A percentile compares a stretch with the other conserved stretches of the same genome.
Evolutionary conservation across 208 protist species (phyloP).

Genomic region (Leishmania braziliensis): DNA sequence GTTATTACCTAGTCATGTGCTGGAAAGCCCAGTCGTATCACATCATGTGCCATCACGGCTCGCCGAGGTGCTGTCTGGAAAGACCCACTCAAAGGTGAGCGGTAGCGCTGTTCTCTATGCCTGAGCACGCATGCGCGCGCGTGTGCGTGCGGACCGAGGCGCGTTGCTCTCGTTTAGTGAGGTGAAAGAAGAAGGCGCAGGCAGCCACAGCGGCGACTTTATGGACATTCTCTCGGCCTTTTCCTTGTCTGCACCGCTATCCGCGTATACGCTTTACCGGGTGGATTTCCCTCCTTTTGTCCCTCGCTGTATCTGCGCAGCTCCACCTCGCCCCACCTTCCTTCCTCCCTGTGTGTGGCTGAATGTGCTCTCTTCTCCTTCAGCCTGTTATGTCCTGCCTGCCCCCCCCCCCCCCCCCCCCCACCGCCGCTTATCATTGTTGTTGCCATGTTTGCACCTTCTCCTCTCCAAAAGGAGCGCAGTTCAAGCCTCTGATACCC

Average conservation of each 20-base stretch:
- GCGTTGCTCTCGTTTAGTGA: not conserved
- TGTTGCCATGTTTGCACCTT: not conserved
- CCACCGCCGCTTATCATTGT: too few species aligned
- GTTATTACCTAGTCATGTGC: not conserved
- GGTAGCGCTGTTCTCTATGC: not conserved
- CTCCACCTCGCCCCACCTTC: not conserved
- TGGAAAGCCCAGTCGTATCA: not conserved
- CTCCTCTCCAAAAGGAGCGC: not conserved
- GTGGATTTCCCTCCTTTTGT: not conserved
- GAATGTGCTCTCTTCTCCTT: not conserved
- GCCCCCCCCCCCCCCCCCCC: too few species aligned
- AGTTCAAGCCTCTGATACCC: not conserved
- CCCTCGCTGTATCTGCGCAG: not conserved
- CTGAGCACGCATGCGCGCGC: not conserved
- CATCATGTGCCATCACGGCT: not conserved
- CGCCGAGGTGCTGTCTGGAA: not conserved
- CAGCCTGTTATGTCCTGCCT: not conserved
- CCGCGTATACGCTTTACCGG: not conserved
- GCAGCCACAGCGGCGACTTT: not conserved
- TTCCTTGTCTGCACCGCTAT: not conserved
- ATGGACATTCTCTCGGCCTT: not conserved
- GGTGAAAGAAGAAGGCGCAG: not conserved
- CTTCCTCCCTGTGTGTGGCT: too few species aligned
- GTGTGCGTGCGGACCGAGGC: not conserved
- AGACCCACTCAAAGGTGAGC: not conserved